Base-by-base conservation (phyloP, 192 early-diverging fungal genomes). In the Backusella luteola region DNA sequence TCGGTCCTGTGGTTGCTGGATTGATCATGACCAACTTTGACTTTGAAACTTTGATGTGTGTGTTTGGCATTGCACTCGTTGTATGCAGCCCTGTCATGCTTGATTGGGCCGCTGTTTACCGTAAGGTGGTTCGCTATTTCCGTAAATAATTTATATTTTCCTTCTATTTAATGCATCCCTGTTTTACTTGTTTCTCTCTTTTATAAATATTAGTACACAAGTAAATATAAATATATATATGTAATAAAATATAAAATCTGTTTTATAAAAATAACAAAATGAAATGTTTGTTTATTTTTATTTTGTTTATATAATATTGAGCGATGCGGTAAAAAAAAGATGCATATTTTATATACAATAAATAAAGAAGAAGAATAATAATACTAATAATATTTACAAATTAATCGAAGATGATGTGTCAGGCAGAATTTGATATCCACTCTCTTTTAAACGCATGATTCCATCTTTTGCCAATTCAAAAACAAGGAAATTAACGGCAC, bases 401-500 rank as follows among this genome's bases (percentile, higher is more conserved):
- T 63, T 63, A 63, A 63, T 63, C 3, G 68, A 38, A 1, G 39
- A 71, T 3, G 42, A 44, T 44, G 41, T 49, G 6, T 71, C 70
- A 34, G 70, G 70, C 17, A 71, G 8, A 7, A 71, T 29, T 17
- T 71, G 41, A 32, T 46, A 71, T 17, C 70, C 70, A 32, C 42
- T 49, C 1, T 46, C 52, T 26, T 76, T 76, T 23, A 76, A 67
- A 35, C n/a, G 41, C 9, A 42, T 34, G 1, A 92, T 19, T 21
- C 91, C 17, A 29, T 89, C 83, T 19, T 88, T 80, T 14, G 85
- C 89, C 21, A 88, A 77, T 21, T 89, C 90, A 82, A 88, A 94
- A 0, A 97, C 88, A 74, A 93, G 90, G 76, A 99, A 99, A 6
- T 95, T 93, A 8, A 94, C 87, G 7, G 97, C 96, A 36, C 92